Evolutionary conservation across 2,329 filamentous ascomycete species (phyloP).

Genomic region (Endoconidiophora polonica): DNA sequence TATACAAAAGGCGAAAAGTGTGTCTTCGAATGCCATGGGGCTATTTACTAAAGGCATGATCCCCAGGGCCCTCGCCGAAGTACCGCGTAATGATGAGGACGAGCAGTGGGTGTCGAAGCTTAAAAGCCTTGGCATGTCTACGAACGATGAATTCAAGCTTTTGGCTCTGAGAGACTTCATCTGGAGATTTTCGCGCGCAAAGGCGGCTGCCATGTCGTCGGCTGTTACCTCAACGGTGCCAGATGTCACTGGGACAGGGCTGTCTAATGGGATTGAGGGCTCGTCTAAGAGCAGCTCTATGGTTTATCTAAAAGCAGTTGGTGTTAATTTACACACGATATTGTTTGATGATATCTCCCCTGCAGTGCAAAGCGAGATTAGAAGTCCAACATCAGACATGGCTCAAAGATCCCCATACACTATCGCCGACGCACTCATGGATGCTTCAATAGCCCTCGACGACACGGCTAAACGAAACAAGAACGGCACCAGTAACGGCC

Average conservation of each 20-base stretch:
- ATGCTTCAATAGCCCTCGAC: slow-evolving; percentile 80
- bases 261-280: slow-evolving; percentile 22
- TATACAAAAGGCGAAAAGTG: slow-evolving; percentile 31
- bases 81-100: slow-evolving; percentile 75
- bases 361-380: not conserved
- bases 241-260: not conserved
- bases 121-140: slow-evolving; percentile 62
- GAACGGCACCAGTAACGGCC: slow-evolving; percentile 27
- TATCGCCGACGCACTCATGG: slow-evolving; percentile 76
- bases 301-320: slow-evolving; percentile 56
- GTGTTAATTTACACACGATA: slow-evolving; percentile 71
- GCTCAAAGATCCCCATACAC: slow-evolving; percentile 42
- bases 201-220: slow-evolving; percentile 33
- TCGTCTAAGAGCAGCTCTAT: slow-evolving; percentile 36
- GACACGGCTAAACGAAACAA: slow-evolving; percentile 37
- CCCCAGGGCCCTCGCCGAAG: slow-evolving; percentile 40
- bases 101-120: slow-evolving; percentile 82
- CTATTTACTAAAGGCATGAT: slow-evolving; percentile 30
- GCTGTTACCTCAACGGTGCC: slow-evolving; percentile 19
- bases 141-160: slow-evolving; percentile 81
- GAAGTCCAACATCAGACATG: slow-evolving; percentile 17
- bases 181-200: slow-evolving; percentile 65
- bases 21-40: slow-evolving; percentile 23
- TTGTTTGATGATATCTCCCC: slow-evolving; percentile 61
- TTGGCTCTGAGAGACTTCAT: slow-evolving; percentile 79